These are phyloP conservation scores for Colletotrichum musicola DNA, from an alignment of 2,329 filamentous ascomycete species.

Conservation along the genomic window DNA sequence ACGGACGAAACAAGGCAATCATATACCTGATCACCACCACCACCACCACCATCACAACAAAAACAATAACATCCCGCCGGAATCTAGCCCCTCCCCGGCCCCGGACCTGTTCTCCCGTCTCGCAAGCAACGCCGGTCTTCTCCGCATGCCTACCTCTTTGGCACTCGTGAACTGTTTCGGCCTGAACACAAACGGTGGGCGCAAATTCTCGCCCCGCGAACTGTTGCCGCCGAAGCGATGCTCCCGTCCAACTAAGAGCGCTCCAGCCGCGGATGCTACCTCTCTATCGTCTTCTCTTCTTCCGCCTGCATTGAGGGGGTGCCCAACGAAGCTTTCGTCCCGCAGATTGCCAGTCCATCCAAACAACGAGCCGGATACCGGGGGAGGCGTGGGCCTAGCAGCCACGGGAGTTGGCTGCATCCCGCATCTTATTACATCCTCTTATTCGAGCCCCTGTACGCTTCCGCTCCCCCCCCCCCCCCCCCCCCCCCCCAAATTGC, in stretches of 20 bases:
- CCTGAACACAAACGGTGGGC: no score
- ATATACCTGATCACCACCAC: neutral
- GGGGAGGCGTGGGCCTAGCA: slow-evolving; percentile 13
- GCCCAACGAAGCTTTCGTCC: slow-evolving; percentile 2
- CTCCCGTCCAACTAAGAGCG: neutral
- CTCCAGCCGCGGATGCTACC: no score
- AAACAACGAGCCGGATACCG: neutral
- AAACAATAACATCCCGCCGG: slow-evolving; percentile 4
- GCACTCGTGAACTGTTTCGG: neutral
- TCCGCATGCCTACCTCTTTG: neutral
- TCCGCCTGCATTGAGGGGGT: no score
- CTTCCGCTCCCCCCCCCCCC: neutral
- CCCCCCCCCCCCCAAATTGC: slow-evolving; percentile 15
- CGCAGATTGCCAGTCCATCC: slow-evolving; percentile 4
- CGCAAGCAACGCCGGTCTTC: slow-evolving; percentile 11
- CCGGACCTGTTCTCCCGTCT: neutral
- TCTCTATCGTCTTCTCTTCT: no score
- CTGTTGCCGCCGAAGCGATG: neutral
- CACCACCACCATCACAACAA: neutral
- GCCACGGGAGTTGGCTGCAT: slow-evolving; percentile 19
- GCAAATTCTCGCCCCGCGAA: neutral
- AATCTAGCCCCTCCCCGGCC: neutral
- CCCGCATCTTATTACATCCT: slow-evolving; percentile 24
- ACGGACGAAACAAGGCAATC: slow-evolving; percentile 15
- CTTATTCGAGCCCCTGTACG: neutral